Conservation (phyloP, 176 grass and related monocot genomes). For the Eremochloa ophiuroides region DNA sequence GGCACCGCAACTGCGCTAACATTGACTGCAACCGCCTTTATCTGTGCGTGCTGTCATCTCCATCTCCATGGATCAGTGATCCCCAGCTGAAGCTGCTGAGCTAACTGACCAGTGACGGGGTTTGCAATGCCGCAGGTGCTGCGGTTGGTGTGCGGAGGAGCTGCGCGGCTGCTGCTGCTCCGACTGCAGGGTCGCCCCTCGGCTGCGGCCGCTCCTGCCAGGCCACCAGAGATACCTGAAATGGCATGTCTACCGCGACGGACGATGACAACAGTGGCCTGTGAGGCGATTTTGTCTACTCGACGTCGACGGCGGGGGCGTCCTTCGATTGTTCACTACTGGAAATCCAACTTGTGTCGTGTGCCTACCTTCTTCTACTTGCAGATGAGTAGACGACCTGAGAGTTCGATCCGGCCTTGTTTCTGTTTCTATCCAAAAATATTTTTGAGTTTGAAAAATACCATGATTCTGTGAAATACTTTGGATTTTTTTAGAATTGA, state of each 20-base stretch:
- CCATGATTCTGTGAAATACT: too few relatives aligned
- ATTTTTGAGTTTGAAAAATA: too few relatives aligned
- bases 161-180: conserved; percentile 76
- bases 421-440: too few relatives aligned
- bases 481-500: too few relatives aligned
- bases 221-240: conserved; percentile 68
- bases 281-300: background rate
- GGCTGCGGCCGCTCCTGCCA: conserved; percentile 66
- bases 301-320: background rate
- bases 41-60: conserved; percentile 35
- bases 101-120: background rate
- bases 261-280: background rate
- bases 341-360: background rate
- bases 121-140: conserved; percentile 49
- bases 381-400: background rate
- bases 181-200: conserved; percentile 55
- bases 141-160: conserved; percentile 52
- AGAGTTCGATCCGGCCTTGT: background rate
- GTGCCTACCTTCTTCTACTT: background rate
- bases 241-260: conserved; percentile 82
- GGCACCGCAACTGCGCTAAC: conserved; percentile 89
- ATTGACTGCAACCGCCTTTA: conserved; percentile 91
- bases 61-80: background rate
- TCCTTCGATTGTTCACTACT: background rate
- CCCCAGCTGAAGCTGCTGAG: background rate